Evolutionary conservation across 306 rosid species (phyloP).

Genomic region (Geum urbanum): DNA sequence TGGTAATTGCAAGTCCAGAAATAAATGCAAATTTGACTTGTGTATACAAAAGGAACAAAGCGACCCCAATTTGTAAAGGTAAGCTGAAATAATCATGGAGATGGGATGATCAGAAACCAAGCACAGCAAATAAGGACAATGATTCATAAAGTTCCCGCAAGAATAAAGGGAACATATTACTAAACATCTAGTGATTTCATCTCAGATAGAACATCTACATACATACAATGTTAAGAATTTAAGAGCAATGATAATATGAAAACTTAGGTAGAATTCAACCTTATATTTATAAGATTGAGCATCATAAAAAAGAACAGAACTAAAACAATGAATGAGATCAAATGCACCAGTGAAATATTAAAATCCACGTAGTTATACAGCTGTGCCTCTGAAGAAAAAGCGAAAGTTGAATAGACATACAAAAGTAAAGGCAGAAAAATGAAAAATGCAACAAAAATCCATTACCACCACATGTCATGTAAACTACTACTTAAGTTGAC

Average conservation of each 20-base stretch:
- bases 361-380: background rate
- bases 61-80: conserved; percentile 94
- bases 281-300: background rate
- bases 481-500: conserved; percentile 86
- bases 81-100: conserved; percentile 59
- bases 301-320: background rate
- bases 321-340: too few species aligned
- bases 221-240: background rate
- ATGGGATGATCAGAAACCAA: conserved; percentile 13
- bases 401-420: background rate
- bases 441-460: background rate
- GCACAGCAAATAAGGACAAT: conserved; percentile 11
- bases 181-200: background rate
- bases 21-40: conserved; percentile 95
- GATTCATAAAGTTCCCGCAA: background rate
- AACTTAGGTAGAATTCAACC: background rate
- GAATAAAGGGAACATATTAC: background rate
- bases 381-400: background rate
- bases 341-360: background rate
- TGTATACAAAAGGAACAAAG: conserved; percentile 74
- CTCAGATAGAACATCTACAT: background rate
- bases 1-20: conserved; percentile 82
- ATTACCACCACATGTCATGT: conserved; percentile 92
- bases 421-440: background rate
- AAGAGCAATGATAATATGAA: background rate